These are phyloP conservation scores for Clavispora vitiphila DNA, from an alignment of 805 yeast genomes.

Conservation along the genomic window DNA sequence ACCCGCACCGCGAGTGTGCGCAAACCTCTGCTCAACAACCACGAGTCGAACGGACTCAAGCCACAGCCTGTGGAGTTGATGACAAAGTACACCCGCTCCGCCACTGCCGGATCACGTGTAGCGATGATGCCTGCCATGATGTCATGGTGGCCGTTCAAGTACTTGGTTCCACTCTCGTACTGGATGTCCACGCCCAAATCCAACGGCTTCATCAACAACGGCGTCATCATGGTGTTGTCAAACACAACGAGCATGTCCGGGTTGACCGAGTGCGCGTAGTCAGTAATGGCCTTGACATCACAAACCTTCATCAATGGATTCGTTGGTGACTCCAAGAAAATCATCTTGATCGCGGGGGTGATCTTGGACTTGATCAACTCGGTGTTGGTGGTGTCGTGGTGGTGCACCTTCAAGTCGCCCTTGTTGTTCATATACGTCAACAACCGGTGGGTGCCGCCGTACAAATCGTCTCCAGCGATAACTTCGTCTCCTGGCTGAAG, in stretches of 20 bases:
- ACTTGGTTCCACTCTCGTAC: slow-evolving; percentile 91
- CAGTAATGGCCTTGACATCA: slow-evolving; percentile 66
- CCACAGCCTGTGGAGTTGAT: slow-evolving; percentile 92
- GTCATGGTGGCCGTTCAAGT: slow-evolving; percentile 91
- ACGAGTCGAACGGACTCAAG: slow-evolving; percentile 85
- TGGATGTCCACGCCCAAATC: slow-evolving; percentile 87
- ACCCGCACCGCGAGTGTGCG: slow-evolving; percentile 83
- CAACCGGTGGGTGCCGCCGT: slow-evolving; percentile 90
- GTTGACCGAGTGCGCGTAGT: slow-evolving; percentile 58
- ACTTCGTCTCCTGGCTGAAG: slow-evolving; percentile 83
- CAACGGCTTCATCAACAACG: slow-evolving; percentile 77
- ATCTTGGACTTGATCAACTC: slow-evolving; percentile 55
- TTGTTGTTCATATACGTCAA: slow-evolving; percentile 64
- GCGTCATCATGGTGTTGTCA: slow-evolving; percentile 97
- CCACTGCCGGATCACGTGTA: slow-evolving; percentile 55
- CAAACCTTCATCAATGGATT: slow-evolving; percentile 88
- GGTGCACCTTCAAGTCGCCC: slow-evolving; percentile 62
- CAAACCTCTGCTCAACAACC: slow-evolving; percentile 84
- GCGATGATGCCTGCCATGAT: slow-evolving; percentile 94
- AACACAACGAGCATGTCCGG: slow-evolving; percentile 74
- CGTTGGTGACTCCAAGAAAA: slow-evolving; percentile 87
- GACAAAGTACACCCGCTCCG: slow-evolving; percentile 65
- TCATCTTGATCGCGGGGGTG: slow-evolving; percentile 59
- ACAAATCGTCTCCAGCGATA: slow-evolving; percentile 89
- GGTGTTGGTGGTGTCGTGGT: slow-evolving; percentile 76